Conservation (phyloP, 225 moss, liverwort and hornwort genomes). For the Takakia lepidozioides region DNA sequence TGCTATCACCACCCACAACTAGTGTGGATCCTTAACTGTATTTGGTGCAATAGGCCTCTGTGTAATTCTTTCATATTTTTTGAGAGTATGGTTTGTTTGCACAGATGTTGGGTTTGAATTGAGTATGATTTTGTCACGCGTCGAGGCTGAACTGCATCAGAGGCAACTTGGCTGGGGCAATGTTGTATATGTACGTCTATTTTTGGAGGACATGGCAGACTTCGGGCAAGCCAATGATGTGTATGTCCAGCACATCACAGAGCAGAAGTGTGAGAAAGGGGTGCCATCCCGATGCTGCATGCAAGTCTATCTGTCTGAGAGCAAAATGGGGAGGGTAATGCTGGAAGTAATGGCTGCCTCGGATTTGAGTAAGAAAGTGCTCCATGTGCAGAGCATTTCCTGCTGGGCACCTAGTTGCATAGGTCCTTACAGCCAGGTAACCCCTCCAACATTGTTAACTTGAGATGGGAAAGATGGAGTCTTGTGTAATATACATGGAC, state of each 20-base stretch:
- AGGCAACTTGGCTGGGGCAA: constrained; percentile 62
- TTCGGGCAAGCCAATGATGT: constrained; percentile 75
- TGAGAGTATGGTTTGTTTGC: background rate
- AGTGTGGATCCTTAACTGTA: too few relatives aligned
- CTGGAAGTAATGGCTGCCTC: constrained; percentile 61
- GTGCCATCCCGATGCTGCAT: constrained; percentile 94
- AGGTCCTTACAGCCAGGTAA: constrained; percentile 98
- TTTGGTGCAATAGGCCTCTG: too few relatives aligned
- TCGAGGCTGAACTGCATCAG: constrained; percentile 41
- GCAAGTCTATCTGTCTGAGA: constrained; percentile 59
- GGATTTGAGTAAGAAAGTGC: constrained; percentile 58
- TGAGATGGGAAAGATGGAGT: too few relatives aligned
- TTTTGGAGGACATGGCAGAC: constrained; percentile 65
- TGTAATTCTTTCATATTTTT: too few relatives aligned
- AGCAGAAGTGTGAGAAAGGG: constrained; percentile 68
- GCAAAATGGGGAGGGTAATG: constrained; percentile 41
- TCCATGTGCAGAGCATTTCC: constrained; percentile 97
- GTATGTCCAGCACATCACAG: constrained; percentile 74
- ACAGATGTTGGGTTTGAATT: constrained; percentile 59
- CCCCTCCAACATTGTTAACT: too few relatives aligned
- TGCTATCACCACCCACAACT: too few relatives aligned
- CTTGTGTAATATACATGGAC: too few relatives aligned
- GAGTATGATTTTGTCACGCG: constrained; percentile 26
- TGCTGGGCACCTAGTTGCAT: constrained; percentile 99
- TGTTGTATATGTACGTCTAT: constrained; percentile 81